Evolutionary conservation across 306 rosid genomes (phyloP), one percentile per base, ranked within the genome.

Genomic region (Citrullus mucosospermus): DNA sequence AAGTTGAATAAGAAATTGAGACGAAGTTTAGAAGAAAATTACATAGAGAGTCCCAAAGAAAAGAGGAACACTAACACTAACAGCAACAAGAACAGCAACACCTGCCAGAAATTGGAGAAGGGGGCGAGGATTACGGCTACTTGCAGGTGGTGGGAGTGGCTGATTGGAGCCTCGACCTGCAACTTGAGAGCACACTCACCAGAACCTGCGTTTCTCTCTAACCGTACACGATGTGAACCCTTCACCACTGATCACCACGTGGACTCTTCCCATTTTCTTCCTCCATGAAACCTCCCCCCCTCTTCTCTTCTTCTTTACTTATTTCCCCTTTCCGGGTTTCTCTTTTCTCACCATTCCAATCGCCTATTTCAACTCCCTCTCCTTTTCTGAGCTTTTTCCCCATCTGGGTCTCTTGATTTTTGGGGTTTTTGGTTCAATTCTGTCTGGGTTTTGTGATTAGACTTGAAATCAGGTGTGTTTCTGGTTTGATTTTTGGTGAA

Each of bases 171-270:
- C 28, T 44, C 48, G 6, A 74, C 44, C 78, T 74, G 78, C 78
- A 74, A 74, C 78, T 74, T 74, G 78, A 53, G 8, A 28, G 2
- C 73, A 36, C 72, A 16, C 48, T 65, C 51, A 17, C 39, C 77
- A 72, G 56, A 30, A 22, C 11, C 38, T 20, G 54, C 25, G 75
- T 44, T 46, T 14, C 34, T n/a, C 16, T 44, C 57, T 58, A 58
- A 71, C 72, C 72, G 72, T 44, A 74, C 75, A 48, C 76, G 32
- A 41, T 39, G 50, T 39, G 66, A 75, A 14, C 32, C 16, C 50
- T 32, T 62, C 55, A 17, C 81, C 67, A 54, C n/a, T 61, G 38
- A 51, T 57, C 13, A 51, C 82, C 87, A 77, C 89, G 82, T 81
- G 87, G 82, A 17, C 4, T 46, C 25, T 63, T 63, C 53, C 66